Conservation (phyloP, 306 rosid genomes). For the Glycine soja region DNA sequence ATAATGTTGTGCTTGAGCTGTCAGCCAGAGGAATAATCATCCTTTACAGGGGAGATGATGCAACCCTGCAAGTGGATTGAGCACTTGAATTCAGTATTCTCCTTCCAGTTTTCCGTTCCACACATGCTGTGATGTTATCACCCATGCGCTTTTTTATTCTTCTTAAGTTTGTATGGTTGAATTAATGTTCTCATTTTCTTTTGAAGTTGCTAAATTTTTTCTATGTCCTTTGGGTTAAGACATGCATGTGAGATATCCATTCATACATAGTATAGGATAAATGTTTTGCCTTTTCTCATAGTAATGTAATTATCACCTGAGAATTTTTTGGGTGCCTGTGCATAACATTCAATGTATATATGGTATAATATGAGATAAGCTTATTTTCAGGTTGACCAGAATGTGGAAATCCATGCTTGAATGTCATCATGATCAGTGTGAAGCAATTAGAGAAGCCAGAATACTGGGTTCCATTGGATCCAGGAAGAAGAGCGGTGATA, state of each 20-base stretch:
- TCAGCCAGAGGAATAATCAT: constrained; percentile 28
- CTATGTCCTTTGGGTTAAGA: neutral
- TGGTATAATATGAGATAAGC: constrained; percentile 19
- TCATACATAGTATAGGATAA: neutral
- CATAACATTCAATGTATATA: neutral
- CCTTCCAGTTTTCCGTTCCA: constrained; percentile 12
- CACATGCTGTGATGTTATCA: neutral
- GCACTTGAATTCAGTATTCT: constrained; percentile 27
- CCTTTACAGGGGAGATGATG: constrained; percentile 21
- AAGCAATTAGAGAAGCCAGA: constrained; percentile 89
- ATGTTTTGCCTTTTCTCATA: constrained; percentile 29
- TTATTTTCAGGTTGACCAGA: constrained; percentile 69
- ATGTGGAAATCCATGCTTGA: constrained; percentile 99
- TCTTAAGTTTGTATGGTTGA: constrained; percentile 14
- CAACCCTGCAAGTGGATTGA: neutral
- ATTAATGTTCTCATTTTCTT: constrained; percentile 9
- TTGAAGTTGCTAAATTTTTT: constrained; percentile 24
- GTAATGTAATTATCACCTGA: neutral
- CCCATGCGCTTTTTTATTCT: constrained; percentile 22
- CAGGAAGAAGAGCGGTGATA: constrained; percentile 72
- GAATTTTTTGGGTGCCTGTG: constrained; percentile 26
- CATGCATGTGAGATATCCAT: constrained; percentile 18
- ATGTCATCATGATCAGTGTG: constrained; percentile 83
- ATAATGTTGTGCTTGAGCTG: constrained; percentile 4
- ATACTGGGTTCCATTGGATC: constrained; percentile 80